Evolutionary conservation across 305 asterid genomes (phyloP).

Genomic region (Withania somnifera): DNA sequence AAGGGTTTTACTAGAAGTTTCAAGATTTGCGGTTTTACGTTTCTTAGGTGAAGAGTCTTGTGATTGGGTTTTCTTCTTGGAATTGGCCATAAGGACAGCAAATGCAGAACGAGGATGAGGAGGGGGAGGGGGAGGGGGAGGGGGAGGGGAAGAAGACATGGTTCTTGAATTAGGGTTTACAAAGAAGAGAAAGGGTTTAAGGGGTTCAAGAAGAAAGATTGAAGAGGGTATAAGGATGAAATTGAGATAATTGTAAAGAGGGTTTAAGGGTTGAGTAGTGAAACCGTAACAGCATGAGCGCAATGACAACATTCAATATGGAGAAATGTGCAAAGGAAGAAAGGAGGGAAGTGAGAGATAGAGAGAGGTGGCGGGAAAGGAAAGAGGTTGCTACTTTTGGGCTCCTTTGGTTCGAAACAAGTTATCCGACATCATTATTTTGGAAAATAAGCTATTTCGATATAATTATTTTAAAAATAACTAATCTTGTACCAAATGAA

Average conservation of each 20-base stretch:
- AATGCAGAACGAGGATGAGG: constrained; percentile 19
- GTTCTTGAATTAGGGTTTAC: constrained; percentile 9
- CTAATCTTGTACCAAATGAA: no score
- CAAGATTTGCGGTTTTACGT: constrained; percentile 32
- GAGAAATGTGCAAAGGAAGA: background rate
- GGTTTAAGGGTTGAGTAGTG: background rate
- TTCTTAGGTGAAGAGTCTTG: constrained; percentile 38
- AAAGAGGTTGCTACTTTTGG: background rate
- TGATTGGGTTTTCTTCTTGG: constrained; percentile 9
- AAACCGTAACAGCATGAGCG: constrained; percentile 10
- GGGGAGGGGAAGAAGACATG: constrained; percentile 9
- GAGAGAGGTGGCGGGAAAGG: constrained; percentile 13
- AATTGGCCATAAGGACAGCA: constrained; percentile 26
- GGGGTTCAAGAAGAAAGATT: background rate
- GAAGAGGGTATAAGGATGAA: constrained; percentile 3
- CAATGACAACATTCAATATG: constrained; percentile 11
- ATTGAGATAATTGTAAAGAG: background rate
- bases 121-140: background rate
- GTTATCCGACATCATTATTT: no score
- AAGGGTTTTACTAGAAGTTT: constrained; percentile 13
- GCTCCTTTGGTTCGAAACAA: no score
- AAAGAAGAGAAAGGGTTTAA: background rate
- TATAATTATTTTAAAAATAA: no score
- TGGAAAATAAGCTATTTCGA: no score
- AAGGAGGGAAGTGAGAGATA: background rate